Evolutionary conservation across 148 eudicot genomes (phyloP), one percentile per base, ranked within the genome.

Genomic region (Talinum fruticosum): DNA sequence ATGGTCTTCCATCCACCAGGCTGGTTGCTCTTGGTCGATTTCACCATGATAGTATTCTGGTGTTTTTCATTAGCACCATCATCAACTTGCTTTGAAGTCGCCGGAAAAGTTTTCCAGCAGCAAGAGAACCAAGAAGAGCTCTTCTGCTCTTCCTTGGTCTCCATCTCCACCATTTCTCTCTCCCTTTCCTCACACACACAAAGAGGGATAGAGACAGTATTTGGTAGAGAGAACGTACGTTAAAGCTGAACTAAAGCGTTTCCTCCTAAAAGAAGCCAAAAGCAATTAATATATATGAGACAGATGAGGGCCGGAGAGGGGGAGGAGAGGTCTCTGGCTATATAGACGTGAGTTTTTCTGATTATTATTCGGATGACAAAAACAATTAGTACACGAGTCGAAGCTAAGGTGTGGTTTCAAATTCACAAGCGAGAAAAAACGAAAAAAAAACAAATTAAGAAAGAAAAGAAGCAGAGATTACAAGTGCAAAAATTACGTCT

Each of bases 1-100:
- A 89, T 89, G 76, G 86, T 79, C 49, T 84, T 89, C 92, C 92
- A 89, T 78, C 92, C 92, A 75, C 88, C 88, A 16, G 89, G 90
- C 81, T 84, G 85, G 66, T 79, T 87, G n/a, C n/a, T n/a, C 12
- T 37, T 78, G 37, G 57, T 30, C n/a, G 69, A 51, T 59, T 71
- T 54, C 16, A 69, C 28, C 53, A 54, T 29, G 1, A 29, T 70
- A 4, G 23, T 33, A 14, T 37, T 51, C 69, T 35, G 51, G n/a
- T 73, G 68, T 28, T 61, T 24, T 6, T 29, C 51, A 10, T 75
- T 76, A 32, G 32, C n/a, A 44, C 34, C n/a, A 36, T 44, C 65
- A 54, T 10, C 76, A 41, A 33, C 66, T 68, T 57, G n/a, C 32
- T 32, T 72, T 23, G 71, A 53, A 12, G 77, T 34, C 6, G 12